Evolutionary conservation across 495 filamentous ascomycete species (phyloP).

Genomic region (Friedmanniomyces endolithicus): DNA sequence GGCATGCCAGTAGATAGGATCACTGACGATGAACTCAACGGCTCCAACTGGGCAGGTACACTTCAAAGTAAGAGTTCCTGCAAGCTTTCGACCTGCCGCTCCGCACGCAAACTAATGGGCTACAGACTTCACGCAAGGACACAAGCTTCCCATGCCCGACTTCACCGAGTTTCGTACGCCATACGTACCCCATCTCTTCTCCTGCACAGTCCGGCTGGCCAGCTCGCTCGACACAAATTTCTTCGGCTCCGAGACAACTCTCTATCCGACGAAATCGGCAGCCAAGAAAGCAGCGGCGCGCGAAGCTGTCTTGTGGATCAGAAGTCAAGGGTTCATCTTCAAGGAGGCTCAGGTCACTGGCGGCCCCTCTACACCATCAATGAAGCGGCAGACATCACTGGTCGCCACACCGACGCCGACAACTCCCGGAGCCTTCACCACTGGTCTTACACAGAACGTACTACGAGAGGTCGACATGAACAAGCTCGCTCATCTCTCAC

Average conservation of each 20-base stretch:
- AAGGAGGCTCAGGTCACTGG: not conserved
- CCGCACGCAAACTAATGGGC: not conserved
- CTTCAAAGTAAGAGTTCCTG: conserved; percentile 4
- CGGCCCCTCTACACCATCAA: not conserved
- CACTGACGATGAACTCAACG: not conserved
- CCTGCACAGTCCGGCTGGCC: conserved; percentile 15
- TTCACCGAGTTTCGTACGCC: conserved; percentile 16
- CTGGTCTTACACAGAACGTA: not conserved
- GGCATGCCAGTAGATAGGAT: not conserved
- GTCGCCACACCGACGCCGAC: not conserved
- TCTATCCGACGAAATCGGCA: conserved; percentile 18
- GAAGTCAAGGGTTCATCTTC: conserved; percentile 14
- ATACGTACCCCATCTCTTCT: conserved; percentile 9
- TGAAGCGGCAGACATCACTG: conserved; percentile 15
- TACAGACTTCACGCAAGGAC: conserved; percentile 1
- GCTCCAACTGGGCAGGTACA: conserved; percentile 10
- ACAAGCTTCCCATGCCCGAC: conserved; percentile 14
- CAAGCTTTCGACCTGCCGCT: too few species aligned
- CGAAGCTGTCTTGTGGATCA: conserved; percentile 23
- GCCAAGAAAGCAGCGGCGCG: conserved; percentile 22
- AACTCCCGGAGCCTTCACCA: not conserved
- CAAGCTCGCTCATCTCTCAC: not conserved
- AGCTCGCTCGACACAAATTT: not conserved
- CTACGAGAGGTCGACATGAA: not conserved
- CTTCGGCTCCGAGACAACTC: conserved; percentile 17